These are phyloP conservation scores for Xylariaceae sp. DNA, from an alignment of 2,329 filamentous ascomycete species.

Conservation along the genomic window DNA sequence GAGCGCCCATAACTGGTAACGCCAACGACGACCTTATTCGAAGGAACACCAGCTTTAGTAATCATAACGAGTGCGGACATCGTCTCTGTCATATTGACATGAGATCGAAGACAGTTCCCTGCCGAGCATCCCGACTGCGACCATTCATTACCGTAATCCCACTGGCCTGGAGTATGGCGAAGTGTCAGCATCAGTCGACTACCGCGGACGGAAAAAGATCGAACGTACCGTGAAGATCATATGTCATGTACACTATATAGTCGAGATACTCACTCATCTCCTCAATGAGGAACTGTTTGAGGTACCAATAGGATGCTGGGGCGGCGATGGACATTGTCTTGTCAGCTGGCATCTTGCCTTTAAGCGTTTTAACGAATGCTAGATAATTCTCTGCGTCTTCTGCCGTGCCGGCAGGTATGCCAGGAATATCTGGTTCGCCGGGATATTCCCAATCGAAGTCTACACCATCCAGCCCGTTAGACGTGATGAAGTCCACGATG, in stretches of 20 bases:
- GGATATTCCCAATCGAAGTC: conserved; percentile 49
- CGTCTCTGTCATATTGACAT: conserved; percentile 3
- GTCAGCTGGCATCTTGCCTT: conserved; percentile 34
- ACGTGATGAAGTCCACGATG: conserved; percentile 29
- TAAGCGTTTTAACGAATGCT: conserved; percentile 29
- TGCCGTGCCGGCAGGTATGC: conserved; percentile 30
- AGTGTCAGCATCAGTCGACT: not conserved
- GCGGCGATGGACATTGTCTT: conserved; percentile 35
- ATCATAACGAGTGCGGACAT: conserved; percentile 1
- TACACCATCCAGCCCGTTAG: conserved; percentile 33
- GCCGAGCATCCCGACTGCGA: not conserved
- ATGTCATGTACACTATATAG: conserved; percentile 37
- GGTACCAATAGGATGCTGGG: conserved; percentile 36
- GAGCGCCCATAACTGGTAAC: conserved; percentile 6
- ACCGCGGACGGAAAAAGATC: conserved; percentile 19
- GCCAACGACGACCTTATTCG: conserved; percentile 1
- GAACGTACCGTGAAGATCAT: conserved; percentile 40
- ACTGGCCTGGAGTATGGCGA: conserved; percentile 1
- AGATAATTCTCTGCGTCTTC: conserved; percentile 32
- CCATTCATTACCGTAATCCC: not conserved
- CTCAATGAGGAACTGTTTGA: conserved; percentile 33
- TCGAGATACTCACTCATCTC: conserved; percentile 37
- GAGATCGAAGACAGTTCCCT: conserved; percentile 2
- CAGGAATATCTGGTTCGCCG: conserved; percentile 31
- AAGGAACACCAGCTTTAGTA: conserved; percentile 3